A percentile compares a stretch with the other conserved stretches of the same genome.
Conservation (phyloP, 441 rosid genomes). For the Eugenia klotzschiana region DNA sequence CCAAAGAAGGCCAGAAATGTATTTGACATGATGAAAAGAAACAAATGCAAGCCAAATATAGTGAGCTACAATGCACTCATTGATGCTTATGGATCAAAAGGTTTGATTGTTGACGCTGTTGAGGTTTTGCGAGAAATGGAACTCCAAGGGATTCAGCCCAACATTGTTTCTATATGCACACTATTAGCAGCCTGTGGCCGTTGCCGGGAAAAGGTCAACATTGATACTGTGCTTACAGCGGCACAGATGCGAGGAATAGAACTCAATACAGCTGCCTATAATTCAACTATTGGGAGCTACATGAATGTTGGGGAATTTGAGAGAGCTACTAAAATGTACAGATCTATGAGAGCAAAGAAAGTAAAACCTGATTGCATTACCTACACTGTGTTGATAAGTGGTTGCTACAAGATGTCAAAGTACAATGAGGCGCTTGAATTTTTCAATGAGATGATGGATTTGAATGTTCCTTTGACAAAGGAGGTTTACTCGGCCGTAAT, state of each 20-base stretch:
- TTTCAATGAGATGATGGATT: constrained; percentile 47
- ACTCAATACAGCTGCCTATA: constrained; percentile 71
- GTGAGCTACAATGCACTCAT: constrained; percentile 72
- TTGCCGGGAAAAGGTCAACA: constrained; percentile 51
- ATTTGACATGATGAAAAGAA: constrained; percentile 55
- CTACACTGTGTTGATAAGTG: constrained; percentile 64
- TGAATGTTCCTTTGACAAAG: constrained; percentile 49
- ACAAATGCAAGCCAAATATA: constrained; percentile 57
- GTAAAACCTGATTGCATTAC: constrained; percentile 64
- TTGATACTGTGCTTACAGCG: constrained; percentile 64
- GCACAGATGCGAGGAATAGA: constrained; percentile 65
- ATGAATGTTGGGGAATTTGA: constrained; percentile 69
- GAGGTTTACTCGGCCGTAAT: constrained; percentile 71
- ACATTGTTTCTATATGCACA: constrained; percentile 68
- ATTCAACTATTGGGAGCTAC: constrained; percentile 80
- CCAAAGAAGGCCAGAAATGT: constrained; percentile 64
- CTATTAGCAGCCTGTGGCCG: constrained; percentile 82
- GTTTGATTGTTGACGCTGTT: constrained; percentile 65
- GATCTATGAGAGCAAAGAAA: constrained; percentile 54
- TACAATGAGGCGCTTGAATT: constrained; percentile 56
- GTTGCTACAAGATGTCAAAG: constrained; percentile 63
- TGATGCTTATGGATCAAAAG: constrained; percentile 86
- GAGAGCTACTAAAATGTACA: constrained; percentile 50
- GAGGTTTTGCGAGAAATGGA: constrained; percentile 67
- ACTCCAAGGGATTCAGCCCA: constrained; percentile 53